Conservation (phyloP, 2,329 filamentous ascomycete species). For the Aspergillus ruber region DNA sequence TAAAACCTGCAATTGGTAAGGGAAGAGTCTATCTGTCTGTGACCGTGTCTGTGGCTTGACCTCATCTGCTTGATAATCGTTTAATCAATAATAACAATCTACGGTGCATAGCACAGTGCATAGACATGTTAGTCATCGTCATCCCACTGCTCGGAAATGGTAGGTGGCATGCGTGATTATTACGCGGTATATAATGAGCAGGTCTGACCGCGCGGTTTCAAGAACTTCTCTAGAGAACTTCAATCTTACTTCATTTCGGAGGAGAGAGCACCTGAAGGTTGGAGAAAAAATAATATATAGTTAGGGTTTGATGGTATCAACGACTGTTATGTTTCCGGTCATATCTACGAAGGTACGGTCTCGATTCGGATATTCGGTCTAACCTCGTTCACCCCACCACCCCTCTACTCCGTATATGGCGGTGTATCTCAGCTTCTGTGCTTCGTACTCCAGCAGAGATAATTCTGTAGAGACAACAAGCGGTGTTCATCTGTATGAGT, state of each 20-base stretch:
- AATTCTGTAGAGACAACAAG: no score
- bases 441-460: not conserved
- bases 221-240: not conserved
- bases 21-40: not conserved
- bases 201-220: not conserved
- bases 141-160: not conserved
- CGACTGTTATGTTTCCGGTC: no score
- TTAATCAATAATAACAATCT: not conserved
- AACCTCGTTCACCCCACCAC: no score
- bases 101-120: not conserved
- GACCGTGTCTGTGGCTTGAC: not conserved
- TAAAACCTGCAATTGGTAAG: not conserved
- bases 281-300: not conserved
- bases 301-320: no score
- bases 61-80: not conserved
- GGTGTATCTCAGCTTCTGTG: not conserved
- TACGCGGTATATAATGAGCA: not conserved
- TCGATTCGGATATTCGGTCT: no score
- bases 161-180: not conserved
- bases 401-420: not conserved
- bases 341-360: no score
- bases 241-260: not conserved
- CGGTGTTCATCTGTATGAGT: no score
- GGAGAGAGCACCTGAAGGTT: not conserved
- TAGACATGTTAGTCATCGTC: not conserved